Percentiles rank a stretch among this genome's conserved stretches.
Conservation (phyloP, 2,329 filamentous ascomycete species). For the Verticillium albo-atrum region DNA sequence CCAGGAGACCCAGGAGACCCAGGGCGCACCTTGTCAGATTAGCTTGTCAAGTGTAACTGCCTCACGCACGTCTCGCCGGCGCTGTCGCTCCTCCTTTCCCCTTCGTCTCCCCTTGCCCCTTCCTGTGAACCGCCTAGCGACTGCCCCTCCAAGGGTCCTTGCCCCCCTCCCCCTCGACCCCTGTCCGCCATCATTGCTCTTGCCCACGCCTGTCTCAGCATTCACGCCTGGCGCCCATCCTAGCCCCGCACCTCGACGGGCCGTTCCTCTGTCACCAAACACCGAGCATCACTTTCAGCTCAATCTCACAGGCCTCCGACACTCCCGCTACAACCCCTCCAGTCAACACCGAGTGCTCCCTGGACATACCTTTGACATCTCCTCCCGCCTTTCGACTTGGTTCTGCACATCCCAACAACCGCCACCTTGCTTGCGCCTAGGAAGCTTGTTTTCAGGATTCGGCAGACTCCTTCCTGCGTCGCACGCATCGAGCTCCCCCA, state of each 20-base stretch:
- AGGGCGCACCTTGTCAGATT: too few relatives aligned
- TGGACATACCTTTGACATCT: not conserved
- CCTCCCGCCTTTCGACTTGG: not conserved
- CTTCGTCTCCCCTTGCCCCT: too few relatives aligned
- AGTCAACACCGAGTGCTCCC: not conserved
- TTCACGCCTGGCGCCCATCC: not conserved
- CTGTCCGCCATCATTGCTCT: not conserved
- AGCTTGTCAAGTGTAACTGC: too few relatives aligned
- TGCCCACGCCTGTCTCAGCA: not conserved
- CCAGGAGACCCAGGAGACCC: too few relatives aligned
- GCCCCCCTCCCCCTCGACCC: not conserved
- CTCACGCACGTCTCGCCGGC: too few relatives aligned
- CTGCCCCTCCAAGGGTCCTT: not conserved
- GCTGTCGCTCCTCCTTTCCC: too few relatives aligned
- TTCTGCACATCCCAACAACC: not conserved
- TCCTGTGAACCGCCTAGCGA: not conserved
- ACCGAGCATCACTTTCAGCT: not conserved
- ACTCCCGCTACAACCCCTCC: not conserved
- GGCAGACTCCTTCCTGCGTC: not conserved
- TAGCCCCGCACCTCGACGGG: not conserved
- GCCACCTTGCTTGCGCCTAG: not conserved
- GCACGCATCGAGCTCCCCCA: not conserved
- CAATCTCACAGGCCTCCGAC: not conserved
- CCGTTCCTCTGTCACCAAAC: not conserved
- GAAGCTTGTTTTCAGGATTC: not conserved